Conservation (phyloP, 1,139 yeast genomes). For the Taphrina populina region DNA sequence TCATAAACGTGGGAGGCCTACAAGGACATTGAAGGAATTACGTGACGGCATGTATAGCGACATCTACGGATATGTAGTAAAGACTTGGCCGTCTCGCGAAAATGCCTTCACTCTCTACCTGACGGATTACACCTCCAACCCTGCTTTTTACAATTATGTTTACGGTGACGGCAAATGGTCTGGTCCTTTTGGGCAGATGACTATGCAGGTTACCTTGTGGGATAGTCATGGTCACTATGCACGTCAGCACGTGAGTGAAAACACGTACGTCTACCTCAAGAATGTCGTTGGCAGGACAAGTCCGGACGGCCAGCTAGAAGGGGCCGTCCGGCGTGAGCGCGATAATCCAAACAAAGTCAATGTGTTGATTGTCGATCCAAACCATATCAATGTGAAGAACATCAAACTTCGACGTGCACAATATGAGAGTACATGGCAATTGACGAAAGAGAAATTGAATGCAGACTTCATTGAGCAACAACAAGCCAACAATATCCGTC, state of each 20-base stretch:
- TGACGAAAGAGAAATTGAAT: conserved; percentile 19
- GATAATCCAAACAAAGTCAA: conserved; percentile 26
- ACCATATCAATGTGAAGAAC: conserved; percentile 15
- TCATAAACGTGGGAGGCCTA: conserved; percentile 1
- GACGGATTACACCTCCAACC: conserved; percentile 34
- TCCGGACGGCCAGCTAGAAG: conserved; percentile 29
- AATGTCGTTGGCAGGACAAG: conserved; percentile 20
- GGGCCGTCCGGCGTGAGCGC: conserved; percentile 33
- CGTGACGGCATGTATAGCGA: conserved; percentile 25
- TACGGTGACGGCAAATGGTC: conserved; percentile 33
- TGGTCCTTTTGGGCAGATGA: conserved; percentile 31
- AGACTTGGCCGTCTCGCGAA: conserved; percentile 28
- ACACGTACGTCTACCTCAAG: conserved; percentile 21
- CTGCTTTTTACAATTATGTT: conserved; percentile 10
- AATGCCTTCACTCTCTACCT: conserved; percentile 32
- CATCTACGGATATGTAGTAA: conserved; percentile 33
- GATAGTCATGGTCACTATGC: conserved; percentile 29
- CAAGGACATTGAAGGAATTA: conserved; percentile 19
- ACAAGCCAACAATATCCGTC: conserved; percentile 2
- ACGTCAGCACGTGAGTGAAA: conserved; percentile 30
- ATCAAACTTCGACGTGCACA: conserved; percentile 24
- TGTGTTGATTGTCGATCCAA: conserved; percentile 5
- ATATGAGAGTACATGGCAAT: conserved; percentile 11
- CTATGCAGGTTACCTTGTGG: conserved; percentile 34
- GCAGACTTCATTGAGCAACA: background rate